phyloP scores from a whole-genome alignment of 2,329 filamentous ascomycete genomes.

The Huntiella decipiens region DNA sequence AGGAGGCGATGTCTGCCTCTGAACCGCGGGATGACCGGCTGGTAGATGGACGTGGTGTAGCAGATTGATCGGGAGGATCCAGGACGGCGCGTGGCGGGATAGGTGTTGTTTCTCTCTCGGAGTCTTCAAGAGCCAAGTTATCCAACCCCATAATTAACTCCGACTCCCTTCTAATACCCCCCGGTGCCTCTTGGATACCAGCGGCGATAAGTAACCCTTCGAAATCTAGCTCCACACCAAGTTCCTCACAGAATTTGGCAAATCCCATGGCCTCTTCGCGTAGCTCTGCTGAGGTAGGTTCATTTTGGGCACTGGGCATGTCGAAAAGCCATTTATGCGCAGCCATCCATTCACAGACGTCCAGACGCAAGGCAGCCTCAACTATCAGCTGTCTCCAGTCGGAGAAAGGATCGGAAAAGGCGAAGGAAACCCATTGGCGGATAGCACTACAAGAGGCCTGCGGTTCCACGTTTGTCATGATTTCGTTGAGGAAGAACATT shows the following conservation, averaged over 20 bases:
- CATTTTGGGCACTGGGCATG: not conserved
- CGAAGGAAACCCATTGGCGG: conserved; percentile 9
- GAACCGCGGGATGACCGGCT: no score
- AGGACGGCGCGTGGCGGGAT: no score
- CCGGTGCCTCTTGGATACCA: not conserved
- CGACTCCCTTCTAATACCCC: no score
- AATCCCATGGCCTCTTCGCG: conserved; percentile 4
- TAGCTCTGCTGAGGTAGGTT: conserved; percentile 2
- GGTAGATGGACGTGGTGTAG: no score
- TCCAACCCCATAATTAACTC: no score
- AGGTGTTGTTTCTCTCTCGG: no score
- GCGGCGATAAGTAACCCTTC: not conserved
- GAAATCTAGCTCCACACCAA: not conserved
- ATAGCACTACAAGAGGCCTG: conserved; percentile 5
- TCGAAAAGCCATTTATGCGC: conserved; percentile 4
- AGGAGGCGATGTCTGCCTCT: no score
- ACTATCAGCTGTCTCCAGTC: conserved; percentile 8
- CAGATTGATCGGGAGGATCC: no score
- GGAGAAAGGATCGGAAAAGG: conserved; percentile 2
- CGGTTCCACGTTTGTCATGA: conserved; percentile 71
- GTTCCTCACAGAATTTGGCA: not conserved
- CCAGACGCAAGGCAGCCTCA: conserved; percentile 4
- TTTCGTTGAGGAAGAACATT: conserved; percentile 47
- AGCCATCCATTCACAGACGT: conserved; percentile 6
- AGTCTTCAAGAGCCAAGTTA: no score